Percentiles rank a stretch among this genome's conserved stretches.
These are phyloP conservation scores for Colletotrichum gigasporum DNA, from an alignment of 2,329 filamentous ascomycete genomes.

Conservation along the genomic window DNA sequence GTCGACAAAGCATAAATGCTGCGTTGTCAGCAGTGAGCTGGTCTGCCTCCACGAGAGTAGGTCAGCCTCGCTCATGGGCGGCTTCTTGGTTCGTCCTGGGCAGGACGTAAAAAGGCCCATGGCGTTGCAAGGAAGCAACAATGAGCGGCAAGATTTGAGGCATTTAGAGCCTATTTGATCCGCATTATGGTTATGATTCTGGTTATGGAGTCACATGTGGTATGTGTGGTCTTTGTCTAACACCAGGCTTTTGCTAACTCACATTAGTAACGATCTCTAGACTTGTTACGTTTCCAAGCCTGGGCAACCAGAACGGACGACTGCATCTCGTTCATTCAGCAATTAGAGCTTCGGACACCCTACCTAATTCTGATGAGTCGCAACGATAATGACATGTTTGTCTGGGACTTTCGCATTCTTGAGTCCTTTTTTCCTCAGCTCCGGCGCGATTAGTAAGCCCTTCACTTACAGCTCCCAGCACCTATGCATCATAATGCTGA, in stretches of 20 bases:
- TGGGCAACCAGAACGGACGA: conserved; percentile 11
- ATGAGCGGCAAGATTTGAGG: conserved; percentile 8
- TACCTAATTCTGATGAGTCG: conserved; percentile 6
- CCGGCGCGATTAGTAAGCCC: conserved; percentile 5
- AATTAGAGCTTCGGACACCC: not conserved
- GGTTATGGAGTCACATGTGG: conserved; percentile 8
- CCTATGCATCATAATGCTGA: not conserved
- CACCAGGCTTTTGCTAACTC: not conserved
- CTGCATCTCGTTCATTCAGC: conserved; percentile 2
- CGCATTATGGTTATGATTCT: conserved; percentile 4
- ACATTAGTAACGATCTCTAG: conserved; percentile 13
- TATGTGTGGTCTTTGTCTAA: not conserved
- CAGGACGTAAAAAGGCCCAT: conserved; percentile 46
- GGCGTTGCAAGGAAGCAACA: conserved; percentile 9
- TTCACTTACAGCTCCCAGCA: too few species aligned
- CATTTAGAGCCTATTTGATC: not conserved
- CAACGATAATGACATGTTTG: conserved; percentile 4
- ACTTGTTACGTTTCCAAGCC: conserved; percentile 1
- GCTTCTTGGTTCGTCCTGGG: conserved; percentile 40
- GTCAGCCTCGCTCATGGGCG: not conserved
- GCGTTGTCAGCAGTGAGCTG: too few species aligned
- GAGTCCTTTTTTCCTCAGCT: not conserved
- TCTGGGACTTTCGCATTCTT: not conserved
- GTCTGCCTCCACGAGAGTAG: not conserved
- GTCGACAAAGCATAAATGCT: too few species aligned